Evolutionary conservation across 306 rosid species (phyloP).

Genomic region (Myrica gale): DNA sequence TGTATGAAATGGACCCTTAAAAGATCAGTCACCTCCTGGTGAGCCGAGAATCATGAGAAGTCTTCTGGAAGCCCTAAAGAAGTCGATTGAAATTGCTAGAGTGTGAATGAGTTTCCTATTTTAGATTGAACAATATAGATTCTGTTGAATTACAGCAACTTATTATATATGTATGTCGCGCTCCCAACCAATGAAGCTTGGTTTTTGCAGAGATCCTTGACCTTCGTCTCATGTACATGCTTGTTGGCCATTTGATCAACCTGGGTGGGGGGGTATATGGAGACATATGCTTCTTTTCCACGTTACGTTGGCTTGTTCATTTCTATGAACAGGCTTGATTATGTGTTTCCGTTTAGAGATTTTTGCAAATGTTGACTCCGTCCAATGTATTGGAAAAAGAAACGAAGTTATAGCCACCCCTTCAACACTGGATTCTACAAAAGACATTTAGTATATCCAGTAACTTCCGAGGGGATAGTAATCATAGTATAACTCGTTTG

Average conservation of each 20-base stretch:
- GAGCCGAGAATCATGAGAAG: conserved; percentile 94
- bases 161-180: background rate
- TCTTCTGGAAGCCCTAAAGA: conserved; percentile 73
- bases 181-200: conserved; percentile 3
- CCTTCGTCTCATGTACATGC: background rate
- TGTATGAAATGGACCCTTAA: conserved; percentile 66
- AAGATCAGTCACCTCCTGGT: conserved; percentile 73
- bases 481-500: no score
- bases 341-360: background rate
- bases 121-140: no score
- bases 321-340: background rate
- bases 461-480: background rate
- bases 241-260: background rate
- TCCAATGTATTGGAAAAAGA: background rate
- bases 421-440: background rate
- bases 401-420: background rate
- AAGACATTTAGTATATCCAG: no score
- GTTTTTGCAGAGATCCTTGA: background rate
- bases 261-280: background rate
- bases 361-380: background rate
- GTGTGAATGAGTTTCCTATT: conserved; percentile 30
- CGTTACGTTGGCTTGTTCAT: background rate
- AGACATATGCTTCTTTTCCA: background rate
- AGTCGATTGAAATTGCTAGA: conserved; percentile 71
- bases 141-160: background rate